phyloP scores from a whole-genome alignment of 2,329 filamentous ascomycete species.

The Coniochaeta prunicola region DNA sequence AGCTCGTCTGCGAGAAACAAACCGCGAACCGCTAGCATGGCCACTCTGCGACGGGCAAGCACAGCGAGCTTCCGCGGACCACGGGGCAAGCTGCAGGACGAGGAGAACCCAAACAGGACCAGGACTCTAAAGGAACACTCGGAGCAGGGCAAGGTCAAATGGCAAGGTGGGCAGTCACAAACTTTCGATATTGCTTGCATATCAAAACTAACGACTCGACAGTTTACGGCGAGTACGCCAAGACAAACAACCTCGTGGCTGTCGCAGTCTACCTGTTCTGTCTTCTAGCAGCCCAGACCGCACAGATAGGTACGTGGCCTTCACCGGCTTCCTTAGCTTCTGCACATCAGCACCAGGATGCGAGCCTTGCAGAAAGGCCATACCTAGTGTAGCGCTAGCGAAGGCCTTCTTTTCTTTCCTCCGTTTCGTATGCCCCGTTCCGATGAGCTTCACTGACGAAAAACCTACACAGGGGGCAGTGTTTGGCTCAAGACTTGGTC shows the following conservation, averaged over 20 bases:
- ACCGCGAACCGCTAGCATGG: constrained; percentile 60
- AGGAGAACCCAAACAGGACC: constrained; percentile 73
- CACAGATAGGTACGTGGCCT: constrained; percentile 61
- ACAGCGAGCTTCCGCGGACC: constrained; percentile 84
- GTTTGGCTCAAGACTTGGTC: constrained; percentile 95
- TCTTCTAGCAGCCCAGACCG: constrained; percentile 72
- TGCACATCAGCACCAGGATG: constrained; percentile 6
- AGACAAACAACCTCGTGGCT: constrained; percentile 81
- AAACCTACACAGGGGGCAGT: constrained; percentile 54
- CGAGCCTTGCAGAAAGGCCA: constrained; percentile 4
- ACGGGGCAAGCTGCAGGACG: constrained; percentile 75
- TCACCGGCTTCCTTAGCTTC: not conserved
- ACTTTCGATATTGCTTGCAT: not conserved
- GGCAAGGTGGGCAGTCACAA: constrained; percentile 45
- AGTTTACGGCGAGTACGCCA: constrained; percentile 91
- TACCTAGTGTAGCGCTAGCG: constrained; percentile 4
- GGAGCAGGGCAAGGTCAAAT: constrained; percentile 97
- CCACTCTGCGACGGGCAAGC: constrained; percentile 81
- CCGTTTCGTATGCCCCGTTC: not conserved
- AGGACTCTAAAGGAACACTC: constrained; percentile 81
- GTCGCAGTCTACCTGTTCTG: constrained; percentile 73
- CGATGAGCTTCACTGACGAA: not conserved
- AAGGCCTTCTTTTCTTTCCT: not conserved
- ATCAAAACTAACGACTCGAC: constrained; percentile 2
- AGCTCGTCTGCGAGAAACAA: constrained; percentile 31